These are phyloP conservation scores for Phoma sp. DNA, from an alignment of 2,329 filamentous ascomycete genomes.

Conservation along the genomic window DNA sequence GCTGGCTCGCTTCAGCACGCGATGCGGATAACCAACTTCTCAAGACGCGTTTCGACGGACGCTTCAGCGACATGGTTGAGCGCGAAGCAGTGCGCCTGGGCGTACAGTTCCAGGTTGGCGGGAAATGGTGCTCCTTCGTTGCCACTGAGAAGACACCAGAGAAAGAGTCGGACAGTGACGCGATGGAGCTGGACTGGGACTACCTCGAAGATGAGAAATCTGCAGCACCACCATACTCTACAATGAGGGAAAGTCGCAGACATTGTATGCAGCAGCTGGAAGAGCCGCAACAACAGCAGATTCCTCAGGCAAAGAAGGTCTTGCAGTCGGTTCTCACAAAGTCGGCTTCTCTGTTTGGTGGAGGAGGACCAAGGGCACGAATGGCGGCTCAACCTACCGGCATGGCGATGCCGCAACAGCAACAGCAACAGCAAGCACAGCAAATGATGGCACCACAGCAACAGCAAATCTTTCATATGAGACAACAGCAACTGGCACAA, in stretches of 20 bases:
- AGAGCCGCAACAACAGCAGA: neutral
- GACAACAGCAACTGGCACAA: no score
- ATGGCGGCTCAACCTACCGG: no score
- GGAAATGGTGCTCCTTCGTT: constrained; percentile 77
- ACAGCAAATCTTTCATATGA: no score
- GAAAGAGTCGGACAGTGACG: neutral
- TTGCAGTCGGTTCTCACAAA: no score
- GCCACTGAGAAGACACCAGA: constrained; percentile 61
- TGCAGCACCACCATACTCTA: no score
- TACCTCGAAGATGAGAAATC: constrained; percentile 33
- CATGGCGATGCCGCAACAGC: no score
- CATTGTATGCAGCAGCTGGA: neutral
- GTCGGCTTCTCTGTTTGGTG: no score
- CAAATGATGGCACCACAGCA: no score
- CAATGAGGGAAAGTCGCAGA: no score
- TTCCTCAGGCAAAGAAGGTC: no score
- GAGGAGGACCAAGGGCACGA: no score
- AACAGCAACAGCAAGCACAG: no score
- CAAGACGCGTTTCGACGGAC: constrained; percentile 55
- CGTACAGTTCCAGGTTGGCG: constrained; percentile 69
- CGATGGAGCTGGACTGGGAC: constrained; percentile 28
- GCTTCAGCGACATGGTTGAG: constrained; percentile 67
- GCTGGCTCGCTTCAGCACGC: constrained; percentile 60
- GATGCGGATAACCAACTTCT: constrained; percentile 48
- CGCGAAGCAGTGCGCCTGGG: constrained; percentile 72